A percentile compares a stretch with the other conserved stretches of the same genome.
These are phyloP conservation scores for Pythium aquatile DNA, from an alignment of 352 stramenopile genomes.

Conservation along the genomic window DNA sequence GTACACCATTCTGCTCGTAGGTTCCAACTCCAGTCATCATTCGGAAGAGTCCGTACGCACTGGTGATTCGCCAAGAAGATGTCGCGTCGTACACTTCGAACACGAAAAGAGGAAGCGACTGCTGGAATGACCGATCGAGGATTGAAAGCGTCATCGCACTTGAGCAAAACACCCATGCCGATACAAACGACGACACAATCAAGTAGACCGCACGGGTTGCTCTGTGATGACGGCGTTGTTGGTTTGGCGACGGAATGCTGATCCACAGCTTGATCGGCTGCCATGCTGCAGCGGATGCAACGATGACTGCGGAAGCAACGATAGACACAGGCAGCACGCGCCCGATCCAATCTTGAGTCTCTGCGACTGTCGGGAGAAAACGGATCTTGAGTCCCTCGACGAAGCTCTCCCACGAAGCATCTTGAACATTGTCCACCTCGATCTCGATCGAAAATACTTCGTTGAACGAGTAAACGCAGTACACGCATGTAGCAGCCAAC, in stretches of 20 bases:
- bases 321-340: slow-evolving; percentile 32
- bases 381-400: slow-evolving; percentile 29
- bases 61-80: slow-evolving; percentile 40
- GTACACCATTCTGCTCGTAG: slow-evolving; percentile 26
- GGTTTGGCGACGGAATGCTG: background rate
- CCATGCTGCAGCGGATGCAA: slow-evolving; percentile 27
- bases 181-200: slow-evolving; percentile 23
- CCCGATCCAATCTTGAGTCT: slow-evolving; percentile 43
- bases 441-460: slow-evolving; percentile 14
- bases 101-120: slow-evolving; percentile 32
- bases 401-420: slow-evolving; percentile 18
- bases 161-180: slow-evolving; percentile 37
- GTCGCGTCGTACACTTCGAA: slow-evolving; percentile 31
- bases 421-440: background rate
- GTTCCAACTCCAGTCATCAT: slow-evolving; percentile 88
- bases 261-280: slow-evolving; percentile 28
- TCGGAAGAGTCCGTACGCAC: slow-evolving; percentile 87
- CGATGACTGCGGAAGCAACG: slow-evolving; percentile 14
- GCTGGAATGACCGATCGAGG: slow-evolving; percentile 40
- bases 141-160: slow-evolving; percentile 42
- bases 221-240: background rate
- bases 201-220: slow-evolving; percentile 27
- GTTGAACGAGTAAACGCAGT: background rate
- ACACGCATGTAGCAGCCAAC: slow-evolving; percentile 5
- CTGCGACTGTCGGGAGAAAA: slow-evolving; percentile 37